These are phyloP conservation scores for Candida sp. DNA, from an alignment of 1,139 yeast genomes.

Conservation along the genomic window DNA sequence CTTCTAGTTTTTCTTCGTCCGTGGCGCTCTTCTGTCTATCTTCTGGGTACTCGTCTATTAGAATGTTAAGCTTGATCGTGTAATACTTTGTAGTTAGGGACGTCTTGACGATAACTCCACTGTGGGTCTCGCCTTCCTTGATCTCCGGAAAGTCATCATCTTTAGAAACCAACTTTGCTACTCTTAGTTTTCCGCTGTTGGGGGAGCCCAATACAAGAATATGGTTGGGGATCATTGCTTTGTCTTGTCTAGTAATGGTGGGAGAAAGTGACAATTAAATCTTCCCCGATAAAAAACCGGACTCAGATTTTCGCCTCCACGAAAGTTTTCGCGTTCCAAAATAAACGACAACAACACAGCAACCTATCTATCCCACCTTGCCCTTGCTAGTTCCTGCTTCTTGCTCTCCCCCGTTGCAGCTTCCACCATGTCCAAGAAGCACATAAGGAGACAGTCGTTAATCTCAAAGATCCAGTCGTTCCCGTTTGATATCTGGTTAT, in stretches of 20 bases:
- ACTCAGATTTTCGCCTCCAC: background rate
- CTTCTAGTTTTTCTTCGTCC: conserved; percentile 14
- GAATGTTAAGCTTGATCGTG: conserved; percentile 28
- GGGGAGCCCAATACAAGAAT: conserved; percentile 45
- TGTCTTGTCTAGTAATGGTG: too few species aligned
- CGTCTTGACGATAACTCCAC: conserved; percentile 39
- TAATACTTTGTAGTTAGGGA: conserved; percentile 38
- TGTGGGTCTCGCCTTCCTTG: conserved; percentile 26
- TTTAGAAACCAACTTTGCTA: conserved; percentile 24
- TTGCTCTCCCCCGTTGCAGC: background rate
- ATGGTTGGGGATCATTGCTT: conserved; percentile 32
- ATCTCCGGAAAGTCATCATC: conserved; percentile 13
- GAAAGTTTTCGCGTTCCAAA: conserved; percentile 6
- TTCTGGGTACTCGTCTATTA: conserved; percentile 46
- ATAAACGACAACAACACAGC: conserved; percentile 1
- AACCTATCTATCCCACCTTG: background rate
- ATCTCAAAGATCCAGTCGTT: conserved; percentile 46
- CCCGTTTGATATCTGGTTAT: conserved; percentile 61
- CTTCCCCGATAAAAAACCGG: background rate
- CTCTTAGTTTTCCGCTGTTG: conserved; percentile 36
- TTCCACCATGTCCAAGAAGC: conserved; percentile 15
- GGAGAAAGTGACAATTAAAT: too few species aligned
- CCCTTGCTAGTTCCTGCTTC: background rate
- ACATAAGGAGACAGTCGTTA: conserved; percentile 35
- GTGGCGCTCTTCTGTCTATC: conserved; percentile 11